Evolutionary conservation across 306 rosid genomes (phyloP).

Genomic region (Casuarina cunninghamiana): DNA sequence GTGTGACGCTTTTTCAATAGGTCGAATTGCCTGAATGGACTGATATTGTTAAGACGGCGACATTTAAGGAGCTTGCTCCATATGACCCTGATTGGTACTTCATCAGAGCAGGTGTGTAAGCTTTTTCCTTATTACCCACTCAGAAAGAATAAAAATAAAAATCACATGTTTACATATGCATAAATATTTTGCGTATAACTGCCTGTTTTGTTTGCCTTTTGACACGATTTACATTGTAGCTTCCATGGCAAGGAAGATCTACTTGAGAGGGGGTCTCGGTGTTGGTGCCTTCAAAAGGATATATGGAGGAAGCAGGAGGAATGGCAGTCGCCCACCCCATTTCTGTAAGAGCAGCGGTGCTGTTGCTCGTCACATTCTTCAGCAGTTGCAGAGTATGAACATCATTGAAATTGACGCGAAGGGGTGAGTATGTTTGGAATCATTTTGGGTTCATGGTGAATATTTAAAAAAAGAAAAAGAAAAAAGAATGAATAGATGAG

Average conservation of each 20-base stretch:
- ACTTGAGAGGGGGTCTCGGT: slow-evolving; percentile 80
- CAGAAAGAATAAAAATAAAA: no score
- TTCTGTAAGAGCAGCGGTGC: slow-evolving; percentile 76
- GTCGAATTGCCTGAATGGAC: slow-evolving; percentile 83
- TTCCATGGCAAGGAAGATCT: slow-evolving; percentile 80
- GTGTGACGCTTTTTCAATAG: slow-evolving; percentile 27
- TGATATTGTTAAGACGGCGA: slow-evolving; percentile 69
- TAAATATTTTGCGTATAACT: no score
- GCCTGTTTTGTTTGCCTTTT: no score
- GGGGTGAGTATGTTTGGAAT: slow-evolving; percentile 42
- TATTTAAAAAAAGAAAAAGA: no score
- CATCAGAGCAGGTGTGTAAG: slow-evolving; percentile 56
- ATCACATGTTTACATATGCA: no score
- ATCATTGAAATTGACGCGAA: slow-evolving; percentile 59
- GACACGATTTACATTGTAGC: slow-evolving; percentile 29
- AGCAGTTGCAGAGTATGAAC: slow-evolving; percentile 53
- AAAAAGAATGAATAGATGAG: neutral
- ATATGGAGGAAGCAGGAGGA: slow-evolving; percentile 80
- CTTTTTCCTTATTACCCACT: no score
- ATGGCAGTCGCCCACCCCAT: slow-evolving; percentile 80
- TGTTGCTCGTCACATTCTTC: slow-evolving; percentile 65
- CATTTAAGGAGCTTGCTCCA: slow-evolving; percentile 69
- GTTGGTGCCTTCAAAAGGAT: slow-evolving; percentile 73
- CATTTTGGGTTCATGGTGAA: neutral
- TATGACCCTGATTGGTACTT: slow-evolving; percentile 84